Evolutionary conservation across 345 rosid species (phyloP), one percentile per base, ranked within the genome.

Genomic region (Syzygium aromaticum): DNA sequence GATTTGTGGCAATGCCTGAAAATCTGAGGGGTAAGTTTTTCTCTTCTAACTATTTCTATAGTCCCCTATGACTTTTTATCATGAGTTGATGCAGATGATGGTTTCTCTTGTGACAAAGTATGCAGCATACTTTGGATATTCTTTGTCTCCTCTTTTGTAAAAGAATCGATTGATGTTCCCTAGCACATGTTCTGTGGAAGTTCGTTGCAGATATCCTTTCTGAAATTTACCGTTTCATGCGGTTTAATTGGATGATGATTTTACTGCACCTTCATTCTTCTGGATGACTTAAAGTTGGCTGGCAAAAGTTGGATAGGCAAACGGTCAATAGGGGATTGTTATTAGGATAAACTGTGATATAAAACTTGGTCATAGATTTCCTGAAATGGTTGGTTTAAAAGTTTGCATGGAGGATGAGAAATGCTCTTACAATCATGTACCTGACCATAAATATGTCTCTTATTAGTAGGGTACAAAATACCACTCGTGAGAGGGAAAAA

Each of bases 1-100:
- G 92, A 88, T 93, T 94, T 73, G 89, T 94, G 15, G 92, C 93
- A 40, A 91, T 91, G 93, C 93, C 90, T n/a, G 93, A 93, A 89
- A 93, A 92, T 90, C 85, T 93, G 51, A 91, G 89, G 89, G 94
- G 95, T 91, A 88, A 85, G 83, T 80, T 78, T 67, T 84, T 33
- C 67, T 12, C 43, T 19, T 43, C 9, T 49, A 84, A 40, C 51
- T 40, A 57, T 27, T 40, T 87, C 21, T 19, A 73, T 10, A 40
- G n/a, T 25, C n/a, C 21, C 7, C 17, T 14, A 28, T 51, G 78
- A 19, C 25, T 19, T 56, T 87, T 28, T n/a, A 51, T 38, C 25
- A 63, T 13, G 51, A 43, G 51, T 33, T 0, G 3, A 85, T 51
- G 13, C 85, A 19, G 40, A 73, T 19, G 80, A 33, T 73, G 21